Evolutionary conservation across 208 protist species (phyloP).

Genomic region (Leishmania arabica): DNA sequence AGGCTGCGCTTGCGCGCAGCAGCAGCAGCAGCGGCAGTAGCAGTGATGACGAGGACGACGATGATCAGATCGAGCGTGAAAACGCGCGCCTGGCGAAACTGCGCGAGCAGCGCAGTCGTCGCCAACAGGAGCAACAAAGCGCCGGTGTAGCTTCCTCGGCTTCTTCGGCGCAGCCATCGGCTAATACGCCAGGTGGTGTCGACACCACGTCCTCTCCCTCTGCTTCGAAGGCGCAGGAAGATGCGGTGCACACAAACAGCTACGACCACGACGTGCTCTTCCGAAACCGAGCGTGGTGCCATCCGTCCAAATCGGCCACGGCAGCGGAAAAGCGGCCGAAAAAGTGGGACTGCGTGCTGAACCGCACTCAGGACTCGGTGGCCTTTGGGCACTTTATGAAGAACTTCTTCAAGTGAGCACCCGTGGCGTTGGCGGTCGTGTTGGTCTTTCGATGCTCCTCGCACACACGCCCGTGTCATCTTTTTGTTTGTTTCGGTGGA

Average conservation of each 20-base stretch:
- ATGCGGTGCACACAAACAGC: constrained; percentile 18
- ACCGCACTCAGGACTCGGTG: constrained; percentile 52
- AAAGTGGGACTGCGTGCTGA: constrained; percentile 60
- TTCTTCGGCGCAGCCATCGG: not conserved
- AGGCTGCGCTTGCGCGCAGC: not conserved
- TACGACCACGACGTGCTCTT: constrained; percentile 81
- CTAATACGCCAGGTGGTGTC: not conserved
- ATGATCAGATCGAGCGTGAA: constrained; percentile 56
- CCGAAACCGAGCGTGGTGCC: constrained; percentile 52
- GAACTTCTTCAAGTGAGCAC: constrained; percentile 59
- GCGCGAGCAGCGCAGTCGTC: constrained; percentile 31
- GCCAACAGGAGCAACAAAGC: constrained; percentile 16
- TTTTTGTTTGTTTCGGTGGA: not conserved
- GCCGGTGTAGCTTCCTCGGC: not conserved
- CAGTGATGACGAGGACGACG: constrained; percentile 46
- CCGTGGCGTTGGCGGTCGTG: not conserved
- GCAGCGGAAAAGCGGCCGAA: constrained; percentile 34
- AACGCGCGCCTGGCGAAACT: constrained; percentile 51
- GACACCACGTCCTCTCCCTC: not conserved
- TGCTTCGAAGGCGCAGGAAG: not conserved
- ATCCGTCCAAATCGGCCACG: constrained; percentile 4
- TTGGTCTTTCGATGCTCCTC: not conserved
- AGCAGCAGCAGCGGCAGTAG: constrained; percentile 24
- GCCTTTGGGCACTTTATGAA: constrained; percentile 69
- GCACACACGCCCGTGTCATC: not conserved